phyloP scores from a whole-genome alignment of 2,329 filamentous ascomycete species.

The Fusarium compactum region DNA sequence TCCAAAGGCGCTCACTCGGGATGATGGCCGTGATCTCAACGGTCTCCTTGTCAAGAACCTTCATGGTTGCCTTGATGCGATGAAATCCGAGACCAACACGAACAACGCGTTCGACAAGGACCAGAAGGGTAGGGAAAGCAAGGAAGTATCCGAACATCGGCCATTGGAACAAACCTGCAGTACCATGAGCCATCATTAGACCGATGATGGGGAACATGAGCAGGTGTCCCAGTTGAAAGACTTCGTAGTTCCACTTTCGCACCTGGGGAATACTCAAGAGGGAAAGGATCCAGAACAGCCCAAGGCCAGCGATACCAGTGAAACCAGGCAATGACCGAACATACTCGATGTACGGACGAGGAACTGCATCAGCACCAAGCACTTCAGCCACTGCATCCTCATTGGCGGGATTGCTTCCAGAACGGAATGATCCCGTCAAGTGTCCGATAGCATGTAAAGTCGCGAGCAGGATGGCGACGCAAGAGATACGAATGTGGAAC shows the following conservation, averaged over 20 bases:
- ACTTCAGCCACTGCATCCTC: conserved; percentile 59
- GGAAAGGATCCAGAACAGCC: conserved; percentile 63
- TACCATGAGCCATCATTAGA: conserved; percentile 67
- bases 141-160: conserved; percentile 70
- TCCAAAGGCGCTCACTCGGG: conserved; percentile 62
- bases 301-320: conserved; percentile 62
- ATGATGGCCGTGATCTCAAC: conserved; percentile 62
- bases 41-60: conserved; percentile 65
- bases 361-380: conserved; percentile 58
- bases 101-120: conserved; percentile 62
- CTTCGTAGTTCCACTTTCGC: conserved; percentile 64
- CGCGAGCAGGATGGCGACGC: conserved; percentile 62
- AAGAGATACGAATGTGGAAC: conserved; percentile 68
- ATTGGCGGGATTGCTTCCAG: conserved; percentile 59
- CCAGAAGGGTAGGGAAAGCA: conserved; percentile 63
- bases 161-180: conserved; percentile 61
- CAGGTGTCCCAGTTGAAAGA: conserved; percentile 68
- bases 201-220: conserved; percentile 70
- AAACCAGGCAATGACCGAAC: conserved; percentile 62
- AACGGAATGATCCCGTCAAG: conserved; percentile 64
- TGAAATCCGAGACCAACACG: conserved; percentile 62
- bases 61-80: conserved; percentile 60
- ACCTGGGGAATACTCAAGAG: conserved; percentile 63
- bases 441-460: conserved; percentile 67
- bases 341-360: conserved; percentile 60